phyloP scores from a whole-genome alignment of 1,139 yeast species.

The Kodamaea derodonti region DNA sequence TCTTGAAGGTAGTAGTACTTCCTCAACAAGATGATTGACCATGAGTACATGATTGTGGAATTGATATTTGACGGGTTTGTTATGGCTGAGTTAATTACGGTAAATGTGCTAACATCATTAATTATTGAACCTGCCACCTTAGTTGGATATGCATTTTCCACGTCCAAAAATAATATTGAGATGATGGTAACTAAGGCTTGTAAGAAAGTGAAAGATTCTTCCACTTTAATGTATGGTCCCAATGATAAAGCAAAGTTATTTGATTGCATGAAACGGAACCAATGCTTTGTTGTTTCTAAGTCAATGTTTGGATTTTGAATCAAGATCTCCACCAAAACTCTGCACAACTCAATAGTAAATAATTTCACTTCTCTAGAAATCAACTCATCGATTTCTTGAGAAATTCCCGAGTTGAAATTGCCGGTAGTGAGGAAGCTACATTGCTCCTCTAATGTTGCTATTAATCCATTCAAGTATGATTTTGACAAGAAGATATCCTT shows the following conservation, averaged over 20 bases:
- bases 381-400: slow-evolving; percentile 21
- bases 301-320: slow-evolving; percentile 31
- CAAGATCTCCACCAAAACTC: slow-evolving; percentile 41
- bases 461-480: slow-evolving; percentile 22
- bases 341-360: slow-evolving; percentile 38
- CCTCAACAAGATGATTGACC: slow-evolving; percentile 66
- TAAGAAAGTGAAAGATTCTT: slow-evolving; percentile 37
- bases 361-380: slow-evolving; percentile 33
- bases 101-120: slow-evolving; percentile 40
- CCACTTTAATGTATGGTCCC: slow-evolving; percentile 25
- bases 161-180: slow-evolving; percentile 50
- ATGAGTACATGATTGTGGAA: slow-evolving; percentile 57
- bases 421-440: slow-evolving; percentile 6
- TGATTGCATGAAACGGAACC: slow-evolving; percentile 55
- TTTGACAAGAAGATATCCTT: slow-evolving; percentile 31
- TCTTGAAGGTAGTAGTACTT: slow-evolving; percentile 50
- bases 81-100: slow-evolving; percentile 34
- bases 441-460: slow-evolving; percentile 17
- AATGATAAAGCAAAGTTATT: slow-evolving; percentile 35
- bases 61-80: slow-evolving; percentile 29
- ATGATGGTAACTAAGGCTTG: slow-evolving; percentile 47
- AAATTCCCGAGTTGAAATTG: slow-evolving; percentile 13
- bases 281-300: slow-evolving; percentile 32
- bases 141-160: slow-evolving; percentile 36
- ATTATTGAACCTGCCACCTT: slow-evolving; percentile 30